Conservation (phyloP, 768 basidiomycete species). For the Symmetrospora coprosmae region DNA sequence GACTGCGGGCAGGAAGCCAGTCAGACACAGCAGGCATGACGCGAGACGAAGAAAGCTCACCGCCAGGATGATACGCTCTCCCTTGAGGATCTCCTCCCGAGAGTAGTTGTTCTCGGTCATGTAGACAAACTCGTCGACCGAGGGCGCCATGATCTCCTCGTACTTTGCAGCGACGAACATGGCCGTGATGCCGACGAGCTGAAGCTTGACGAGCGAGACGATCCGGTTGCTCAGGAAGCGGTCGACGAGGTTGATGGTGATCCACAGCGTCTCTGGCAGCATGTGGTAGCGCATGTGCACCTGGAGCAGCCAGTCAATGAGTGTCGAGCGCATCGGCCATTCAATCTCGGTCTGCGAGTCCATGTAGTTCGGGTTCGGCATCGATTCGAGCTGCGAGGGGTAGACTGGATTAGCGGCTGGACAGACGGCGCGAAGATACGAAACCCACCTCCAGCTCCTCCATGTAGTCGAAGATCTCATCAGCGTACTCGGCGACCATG, state of each 20-base stretch:
- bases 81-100: slow-evolving; percentile 92
- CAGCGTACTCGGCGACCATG: slow-evolving; percentile 98
- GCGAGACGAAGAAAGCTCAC: slow-evolving; percentile 26
- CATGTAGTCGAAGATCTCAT: slow-evolving; percentile 98
- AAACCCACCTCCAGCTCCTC: slow-evolving; percentile 64
- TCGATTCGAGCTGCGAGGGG: slow-evolving; percentile 52
- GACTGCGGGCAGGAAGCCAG: slow-evolving; percentile 40
- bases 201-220: slow-evolving; percentile 75
- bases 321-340: slow-evolving; percentile 73
- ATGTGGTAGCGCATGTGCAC: slow-evolving; percentile 97
- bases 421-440: neutral
- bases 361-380: slow-evolving; percentile 92
- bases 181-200: slow-evolving; percentile 93
- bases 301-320: slow-evolving; percentile 96
- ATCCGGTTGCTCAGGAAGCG: slow-evolving; percentile 78
- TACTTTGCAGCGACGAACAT: slow-evolving; percentile 99
- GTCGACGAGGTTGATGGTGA: slow-evolving; percentile 90
- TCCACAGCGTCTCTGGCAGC: slow-evolving; percentile 98
- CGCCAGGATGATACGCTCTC: slow-evolving; percentile 88
- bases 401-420: slow-evolving; percentile 10
- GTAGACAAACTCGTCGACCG: slow-evolving; percentile 94
- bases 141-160: slow-evolving; percentile 94
- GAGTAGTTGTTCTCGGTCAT: slow-evolving; percentile 93
- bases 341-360: slow-evolving; percentile 74
- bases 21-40: neutral